These are phyloP conservation scores for Hibiscus tridactylites DNA, from an alignment of 345 rosid genomes.

Conservation along the genomic window DNA sequence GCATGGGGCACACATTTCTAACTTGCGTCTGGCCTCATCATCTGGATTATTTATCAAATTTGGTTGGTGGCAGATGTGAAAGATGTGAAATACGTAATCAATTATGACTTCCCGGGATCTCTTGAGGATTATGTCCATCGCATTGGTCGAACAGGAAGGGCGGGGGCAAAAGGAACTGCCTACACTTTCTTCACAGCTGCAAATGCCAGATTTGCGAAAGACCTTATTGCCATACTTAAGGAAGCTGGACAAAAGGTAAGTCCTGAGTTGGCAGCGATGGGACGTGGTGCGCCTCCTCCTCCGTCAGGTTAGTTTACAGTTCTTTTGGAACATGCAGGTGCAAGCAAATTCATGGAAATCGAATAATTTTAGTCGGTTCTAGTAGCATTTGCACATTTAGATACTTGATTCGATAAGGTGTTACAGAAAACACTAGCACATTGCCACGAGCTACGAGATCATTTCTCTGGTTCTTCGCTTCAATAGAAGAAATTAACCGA, in stretches of 20 bases:
- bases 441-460: not conserved
- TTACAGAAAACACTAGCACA: not conserved
- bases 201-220: conserved; percentile 95
- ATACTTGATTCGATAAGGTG: not conserved
- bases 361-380: not conserved
- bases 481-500: not conserved
- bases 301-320: conserved; percentile 56
- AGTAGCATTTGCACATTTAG: not conserved
- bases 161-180: conserved; percentile 99
- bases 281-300: conserved; percentile 87
- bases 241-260: conserved; percentile 98
- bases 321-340: not conserved
- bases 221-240: conserved; percentile 73
- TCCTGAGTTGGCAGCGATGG: conserved; percentile 86
- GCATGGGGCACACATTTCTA: not conserved
- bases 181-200: conserved; percentile 94
- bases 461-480: not conserved
- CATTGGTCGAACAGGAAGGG: conserved; percentile 97
- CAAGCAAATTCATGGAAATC: not conserved
- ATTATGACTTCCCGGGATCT: conserved; percentile 98
- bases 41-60: not conserved
- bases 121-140: conserved; percentile 98
- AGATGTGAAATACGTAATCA: conserved; percentile 88
- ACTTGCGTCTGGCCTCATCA: not conserved
- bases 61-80: conserved; percentile 67